These are phyloP conservation scores for Pyronema domesticum DNA, from an alignment of 495 filamentous ascomycete genomes.

Conservation along the genomic window DNA sequence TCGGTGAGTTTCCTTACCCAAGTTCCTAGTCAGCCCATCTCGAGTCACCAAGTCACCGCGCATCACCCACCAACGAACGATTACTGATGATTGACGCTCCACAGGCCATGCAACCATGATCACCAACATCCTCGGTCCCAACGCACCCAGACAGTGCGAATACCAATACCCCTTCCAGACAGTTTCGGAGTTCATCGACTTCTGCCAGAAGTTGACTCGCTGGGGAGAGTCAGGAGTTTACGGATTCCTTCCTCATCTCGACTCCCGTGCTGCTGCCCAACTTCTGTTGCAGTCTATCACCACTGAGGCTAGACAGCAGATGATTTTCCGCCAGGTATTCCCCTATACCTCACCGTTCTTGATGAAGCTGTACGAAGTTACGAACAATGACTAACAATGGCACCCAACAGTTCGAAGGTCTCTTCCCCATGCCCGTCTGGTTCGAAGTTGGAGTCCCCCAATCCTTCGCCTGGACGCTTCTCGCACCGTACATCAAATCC, in stretches of 20 bases:
- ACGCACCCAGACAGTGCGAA: conserved; percentile 55
- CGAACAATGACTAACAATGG: not conserved
- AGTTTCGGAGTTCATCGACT: conserved; percentile 66
- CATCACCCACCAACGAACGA: too few species aligned
- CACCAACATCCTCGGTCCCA: conserved; percentile 60
- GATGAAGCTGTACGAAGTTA: too few species aligned
- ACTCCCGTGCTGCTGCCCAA: conserved; percentile 55
- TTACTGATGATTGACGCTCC: not conserved
- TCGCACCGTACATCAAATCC: conserved; percentile 67
- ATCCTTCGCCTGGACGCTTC: conserved; percentile 70
- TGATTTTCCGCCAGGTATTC: conserved; percentile 57
- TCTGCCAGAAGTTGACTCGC: conserved; percentile 70
- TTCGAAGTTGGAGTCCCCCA: conserved; percentile 69
- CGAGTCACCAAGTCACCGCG: too few species aligned
- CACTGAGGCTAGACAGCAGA: conserved; percentile 73
- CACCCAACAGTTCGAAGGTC: conserved; percentile 40
- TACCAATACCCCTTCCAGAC: conserved; percentile 72
- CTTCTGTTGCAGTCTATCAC: conserved; percentile 61
- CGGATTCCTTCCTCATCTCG: conserved; percentile 65
- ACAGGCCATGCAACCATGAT: conserved; percentile 53
- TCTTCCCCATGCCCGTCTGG: conserved; percentile 75
- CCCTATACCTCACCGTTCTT: not conserved
- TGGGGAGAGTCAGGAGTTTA: conserved; percentile 70
- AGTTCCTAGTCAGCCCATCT: too few species aligned
- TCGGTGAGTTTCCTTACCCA: conserved; percentile 25